Conservation (phyloP, 1,139 yeast genomes). For the Debaryomyces sp. region DNA sequence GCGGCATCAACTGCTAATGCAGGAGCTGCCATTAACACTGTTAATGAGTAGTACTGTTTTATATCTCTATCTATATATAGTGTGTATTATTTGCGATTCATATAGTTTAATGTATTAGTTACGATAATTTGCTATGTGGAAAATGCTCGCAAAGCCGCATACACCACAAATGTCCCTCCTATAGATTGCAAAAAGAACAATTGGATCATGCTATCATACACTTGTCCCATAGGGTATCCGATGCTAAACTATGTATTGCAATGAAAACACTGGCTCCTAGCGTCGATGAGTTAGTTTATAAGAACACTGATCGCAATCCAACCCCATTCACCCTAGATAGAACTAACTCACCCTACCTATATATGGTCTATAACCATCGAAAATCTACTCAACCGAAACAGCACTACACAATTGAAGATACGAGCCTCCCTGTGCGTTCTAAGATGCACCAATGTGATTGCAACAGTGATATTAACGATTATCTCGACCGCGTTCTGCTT, state of each 20-base stretch:
- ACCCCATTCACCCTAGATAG: neutral
- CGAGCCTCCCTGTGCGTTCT: neutral
- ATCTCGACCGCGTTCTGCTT: too few relatives aligned
- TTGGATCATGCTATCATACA: neutral
- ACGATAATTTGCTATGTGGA: neutral
- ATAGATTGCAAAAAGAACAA: neutral
- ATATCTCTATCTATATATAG: neutral
- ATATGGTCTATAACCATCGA: neutral
- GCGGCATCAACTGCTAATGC: conserved; percentile 13
- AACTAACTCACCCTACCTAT: neutral
- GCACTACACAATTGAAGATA: neutral
- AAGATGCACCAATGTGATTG: neutral
- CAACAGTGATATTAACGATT: neutral
- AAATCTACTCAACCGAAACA: neutral
- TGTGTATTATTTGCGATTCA: neutral
- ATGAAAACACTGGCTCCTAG: neutral
- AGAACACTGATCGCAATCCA: neutral
- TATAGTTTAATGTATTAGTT: conserved; percentile 1
- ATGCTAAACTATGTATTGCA: neutral
- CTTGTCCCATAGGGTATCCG: neutral
- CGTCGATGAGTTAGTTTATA: neutral
- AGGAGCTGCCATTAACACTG: conserved; percentile 16
- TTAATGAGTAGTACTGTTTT: conserved; percentile 7
- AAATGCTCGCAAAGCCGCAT: neutral
- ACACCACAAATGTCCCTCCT: neutral